Evolutionary conservation across 768 basidiomycete species (phyloP).

Genomic region (Pulveroboletus ravenelii): DNA sequence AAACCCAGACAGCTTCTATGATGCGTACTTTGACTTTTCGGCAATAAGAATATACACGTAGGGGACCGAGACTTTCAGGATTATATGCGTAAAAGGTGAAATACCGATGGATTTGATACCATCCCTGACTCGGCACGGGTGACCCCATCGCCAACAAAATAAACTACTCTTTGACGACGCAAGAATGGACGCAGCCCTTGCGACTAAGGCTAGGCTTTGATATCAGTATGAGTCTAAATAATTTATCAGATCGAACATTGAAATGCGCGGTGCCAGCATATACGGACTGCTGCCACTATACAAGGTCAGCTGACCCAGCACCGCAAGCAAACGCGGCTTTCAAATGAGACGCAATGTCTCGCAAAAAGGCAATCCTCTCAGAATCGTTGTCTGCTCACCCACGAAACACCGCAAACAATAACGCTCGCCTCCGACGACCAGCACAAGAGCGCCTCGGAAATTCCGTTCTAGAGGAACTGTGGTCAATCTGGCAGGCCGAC

Average conservation of each 20-base stretch:
- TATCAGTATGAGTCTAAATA: not conserved
- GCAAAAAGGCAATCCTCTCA: slow-evolving; percentile 1
- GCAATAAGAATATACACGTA: slow-evolving; percentile 50
- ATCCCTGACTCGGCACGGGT: not conserved
- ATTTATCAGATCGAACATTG: not conserved
- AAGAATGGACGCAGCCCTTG: not conserved
- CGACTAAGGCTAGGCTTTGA: not conserved
- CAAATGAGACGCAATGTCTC: slow-evolving; percentile 8
- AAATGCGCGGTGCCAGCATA: not conserved
- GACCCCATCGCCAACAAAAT: not conserved
- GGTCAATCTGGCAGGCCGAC: slow-evolving; percentile 27
- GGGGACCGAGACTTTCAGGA: not conserved
- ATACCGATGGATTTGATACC: slow-evolving; percentile 9
- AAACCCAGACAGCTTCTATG: slow-evolving; percentile 59
- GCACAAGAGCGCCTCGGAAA: slow-evolving; percentile 10
- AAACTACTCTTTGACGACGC: not conserved
- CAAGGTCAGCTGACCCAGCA: slow-evolving; percentile 10
- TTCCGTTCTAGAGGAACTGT: slow-evolving; percentile 22
- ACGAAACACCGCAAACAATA: not conserved
- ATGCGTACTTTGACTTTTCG: slow-evolving; percentile 71
- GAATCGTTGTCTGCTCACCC: not conserved
- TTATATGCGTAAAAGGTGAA: not conserved
- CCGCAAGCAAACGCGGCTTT: not conserved
- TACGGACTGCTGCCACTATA: not conserved
- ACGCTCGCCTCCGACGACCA: slow-evolving; percentile 1